Evolutionary conservation across 2,329 filamentous ascomycete species (phyloP).

Genomic region (Microcera coccophila): DNA sequence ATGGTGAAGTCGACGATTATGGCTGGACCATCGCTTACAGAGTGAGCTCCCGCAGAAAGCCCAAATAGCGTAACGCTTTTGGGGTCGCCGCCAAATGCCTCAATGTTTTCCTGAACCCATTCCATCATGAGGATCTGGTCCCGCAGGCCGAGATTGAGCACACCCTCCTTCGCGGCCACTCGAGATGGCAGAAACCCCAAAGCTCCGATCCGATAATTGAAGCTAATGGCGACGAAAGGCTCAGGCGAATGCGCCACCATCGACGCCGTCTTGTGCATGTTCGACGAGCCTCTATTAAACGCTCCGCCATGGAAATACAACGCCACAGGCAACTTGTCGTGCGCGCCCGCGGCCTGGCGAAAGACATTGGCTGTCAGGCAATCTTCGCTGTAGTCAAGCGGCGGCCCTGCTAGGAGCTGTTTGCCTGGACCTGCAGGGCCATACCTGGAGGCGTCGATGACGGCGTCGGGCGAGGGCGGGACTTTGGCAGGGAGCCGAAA

Average conservation of each 20-base stretch:
- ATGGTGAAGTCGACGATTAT: fast-evolving
- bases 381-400: too few relatives aligned
- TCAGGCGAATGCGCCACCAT: conserved; percentile 47
- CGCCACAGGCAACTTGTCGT: conserved; percentile 24
- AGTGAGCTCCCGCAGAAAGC: conserved; percentile 34
- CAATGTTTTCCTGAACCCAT: conserved; percentile 52
- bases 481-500: conserved; percentile 32
- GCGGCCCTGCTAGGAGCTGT: too few relatives aligned
- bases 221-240: conserved; percentile 46
- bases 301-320: conserved; percentile 30
- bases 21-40: conserved; percentile 21
- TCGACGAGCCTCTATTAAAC: conserved; percentile 30
- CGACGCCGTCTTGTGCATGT: conserved; percentile 39
- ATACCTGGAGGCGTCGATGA: background rate
- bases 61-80: conserved; percentile 48
- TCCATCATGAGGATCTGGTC: conserved; percentile 46
- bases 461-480: too few relatives aligned
- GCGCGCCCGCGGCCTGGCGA: conserved; percentile 11
- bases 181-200: conserved; percentile 56
- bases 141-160: conserved; percentile 51
- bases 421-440: background rate
- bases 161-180: conserved; percentile 47
- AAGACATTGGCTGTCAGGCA: conserved; percentile 27
- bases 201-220: conserved; percentile 48
- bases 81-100: conserved; percentile 47